These are phyloP conservation scores for Collariella sp. DNA, from an alignment of 495 filamentous ascomycete species.

Conservation along the genomic window DNA sequence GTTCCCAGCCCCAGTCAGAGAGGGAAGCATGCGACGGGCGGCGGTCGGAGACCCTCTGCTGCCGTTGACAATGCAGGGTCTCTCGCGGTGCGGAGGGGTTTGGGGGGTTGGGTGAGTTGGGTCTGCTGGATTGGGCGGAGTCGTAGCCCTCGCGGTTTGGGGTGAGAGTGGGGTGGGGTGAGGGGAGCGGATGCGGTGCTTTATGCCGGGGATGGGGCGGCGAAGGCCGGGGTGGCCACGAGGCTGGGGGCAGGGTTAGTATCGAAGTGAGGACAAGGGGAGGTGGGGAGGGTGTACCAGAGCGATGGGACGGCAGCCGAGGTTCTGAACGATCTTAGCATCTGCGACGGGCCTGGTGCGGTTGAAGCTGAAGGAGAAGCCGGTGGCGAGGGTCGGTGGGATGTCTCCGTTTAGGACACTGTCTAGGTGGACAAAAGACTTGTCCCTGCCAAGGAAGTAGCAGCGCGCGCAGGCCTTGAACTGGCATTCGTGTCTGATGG, in stretches of 20 bases:
- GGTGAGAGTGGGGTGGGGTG: too few relatives aligned
- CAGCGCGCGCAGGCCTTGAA: conserved; percentile 47
- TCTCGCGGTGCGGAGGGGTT: too few relatives aligned
- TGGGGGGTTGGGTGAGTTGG: too few relatives aligned
- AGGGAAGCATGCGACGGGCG: background rate
- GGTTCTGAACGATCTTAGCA: conserved; percentile 23
- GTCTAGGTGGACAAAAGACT: conserved; percentile 43
- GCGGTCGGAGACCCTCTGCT: background rate
- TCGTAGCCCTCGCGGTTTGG: too few relatives aligned
- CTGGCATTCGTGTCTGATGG: conserved; percentile 36
- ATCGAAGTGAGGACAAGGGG: background rate
- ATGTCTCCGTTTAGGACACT: conserved; percentile 40
- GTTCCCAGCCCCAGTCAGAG: background rate
- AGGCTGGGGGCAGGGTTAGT: background rate
- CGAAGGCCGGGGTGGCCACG: background rate
- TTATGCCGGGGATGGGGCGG: too few relatives aligned
- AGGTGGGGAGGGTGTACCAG: conserved; percentile 15
- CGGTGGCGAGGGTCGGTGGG: conserved; percentile 31
- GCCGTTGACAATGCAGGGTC: background rate
- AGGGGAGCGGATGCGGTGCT: too few relatives aligned
- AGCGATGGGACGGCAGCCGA: conserved; percentile 31
- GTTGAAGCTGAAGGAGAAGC: conserved; percentile 34
- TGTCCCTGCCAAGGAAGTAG: conserved; percentile 34
- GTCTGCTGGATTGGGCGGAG: too few relatives aligned
- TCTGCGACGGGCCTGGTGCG: conserved; percentile 26